phyloP scores from a whole-genome alignment of 2,329 filamentous ascomycete species.

The Claviceps pusilla region DNA sequence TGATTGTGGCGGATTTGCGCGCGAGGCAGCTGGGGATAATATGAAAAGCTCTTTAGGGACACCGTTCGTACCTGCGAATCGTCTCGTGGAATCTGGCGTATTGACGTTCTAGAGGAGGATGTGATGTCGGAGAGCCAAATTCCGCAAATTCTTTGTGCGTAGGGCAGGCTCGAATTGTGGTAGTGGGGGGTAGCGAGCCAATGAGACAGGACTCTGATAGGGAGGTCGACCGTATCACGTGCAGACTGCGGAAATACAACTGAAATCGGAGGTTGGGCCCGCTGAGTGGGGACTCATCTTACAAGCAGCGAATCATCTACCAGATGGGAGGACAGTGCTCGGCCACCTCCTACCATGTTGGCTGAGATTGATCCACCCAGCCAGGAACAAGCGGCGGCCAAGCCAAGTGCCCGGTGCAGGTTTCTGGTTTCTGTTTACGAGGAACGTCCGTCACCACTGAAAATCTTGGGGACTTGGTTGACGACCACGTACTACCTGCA shows the following conservation, averaged over 20 bases:
- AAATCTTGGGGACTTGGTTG: neutral
- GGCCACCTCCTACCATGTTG: neutral
- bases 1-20: neutral
- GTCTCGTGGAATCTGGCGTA: constrained; percentile 24
- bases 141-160: constrained; percentile 29
- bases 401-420: neutral
- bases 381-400: neutral
- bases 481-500: neutral
- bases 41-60: constrained; percentile 7
- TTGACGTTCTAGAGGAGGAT: constrained; percentile 16
- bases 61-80: constrained; percentile 27
- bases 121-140: constrained; percentile 22
- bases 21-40: neutral
- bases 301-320: constrained; percentile 2
- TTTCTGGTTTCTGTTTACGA: constrained; percentile 1
- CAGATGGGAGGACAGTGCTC: neutral
- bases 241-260: constrained; percentile 6
- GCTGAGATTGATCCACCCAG: neutral
- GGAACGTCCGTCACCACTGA: neutral
- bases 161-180: constrained; percentile 24
- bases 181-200: constrained; percentile 22
- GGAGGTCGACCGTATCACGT: constrained; percentile 13
- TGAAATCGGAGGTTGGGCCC: neutral
- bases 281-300: neutral
- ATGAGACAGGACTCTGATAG: constrained; percentile 12